Evolutionary conservation across 495 filamentous ascomycete species (phyloP).

Genomic region (Talaromyces borbonicus): DNA sequence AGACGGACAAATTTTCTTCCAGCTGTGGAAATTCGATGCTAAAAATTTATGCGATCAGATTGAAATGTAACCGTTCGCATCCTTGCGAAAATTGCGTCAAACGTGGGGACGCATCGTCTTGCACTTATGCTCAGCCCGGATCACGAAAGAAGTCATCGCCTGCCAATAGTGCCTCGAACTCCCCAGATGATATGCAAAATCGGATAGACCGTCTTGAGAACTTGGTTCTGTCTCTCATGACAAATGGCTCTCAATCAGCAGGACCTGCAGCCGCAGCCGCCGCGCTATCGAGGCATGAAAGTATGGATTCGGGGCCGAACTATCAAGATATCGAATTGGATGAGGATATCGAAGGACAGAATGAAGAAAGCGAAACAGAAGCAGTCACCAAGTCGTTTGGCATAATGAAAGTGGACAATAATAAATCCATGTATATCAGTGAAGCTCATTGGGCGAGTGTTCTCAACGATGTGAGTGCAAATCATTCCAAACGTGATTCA

Average conservation of each 20-base stretch:
- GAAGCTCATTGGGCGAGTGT: slow-evolving; percentile 87
- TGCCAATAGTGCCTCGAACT: slow-evolving; percentile 44
- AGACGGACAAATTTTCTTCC: no score
- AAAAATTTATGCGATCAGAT: slow-evolving; percentile 27
- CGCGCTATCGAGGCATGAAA: slow-evolving; percentile 53
- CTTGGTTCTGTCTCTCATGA: slow-evolving; percentile 92
- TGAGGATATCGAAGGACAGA: slow-evolving; percentile 36
- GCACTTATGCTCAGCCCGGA: slow-evolving; percentile 77
- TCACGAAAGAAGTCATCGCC: slow-evolving; percentile 64
- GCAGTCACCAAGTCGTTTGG: slow-evolving; percentile 79
- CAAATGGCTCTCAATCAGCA: slow-evolving; percentile 63
- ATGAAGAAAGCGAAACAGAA: slow-evolving; percentile 75
- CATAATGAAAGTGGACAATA: slow-evolving; percentile 76
- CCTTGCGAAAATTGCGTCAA: slow-evolving; percentile 96
- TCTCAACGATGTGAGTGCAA: slow-evolving; percentile 56
- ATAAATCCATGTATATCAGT: slow-evolving; percentile 78
- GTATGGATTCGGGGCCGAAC: slow-evolving; percentile 35
- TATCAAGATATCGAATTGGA: slow-evolving; percentile 44
- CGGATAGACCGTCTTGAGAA: slow-evolving; percentile 95
- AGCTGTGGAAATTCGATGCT: no score
- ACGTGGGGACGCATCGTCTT: slow-evolving; percentile 71
- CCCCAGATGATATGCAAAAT: slow-evolving; percentile 97
- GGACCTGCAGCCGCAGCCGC: slow-evolving; percentile 54
- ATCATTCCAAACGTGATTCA: background rate
- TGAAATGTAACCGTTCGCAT: slow-evolving; percentile 88